Evolutionary conservation across 169 alveolate genomes (phyloP).

Genomic region (Babesia ovata): DNA sequence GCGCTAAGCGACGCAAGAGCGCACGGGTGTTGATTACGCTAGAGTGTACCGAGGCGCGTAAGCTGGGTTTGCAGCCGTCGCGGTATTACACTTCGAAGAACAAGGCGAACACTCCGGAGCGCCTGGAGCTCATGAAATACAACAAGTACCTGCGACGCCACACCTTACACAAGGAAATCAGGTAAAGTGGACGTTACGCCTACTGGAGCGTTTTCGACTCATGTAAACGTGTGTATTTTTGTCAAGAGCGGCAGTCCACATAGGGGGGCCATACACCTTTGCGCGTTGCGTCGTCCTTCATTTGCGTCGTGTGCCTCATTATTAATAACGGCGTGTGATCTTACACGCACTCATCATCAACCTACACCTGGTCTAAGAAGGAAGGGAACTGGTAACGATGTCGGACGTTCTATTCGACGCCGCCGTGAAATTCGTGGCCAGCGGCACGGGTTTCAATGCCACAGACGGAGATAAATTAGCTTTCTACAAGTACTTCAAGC

Average conservation of each 20-base stretch:
- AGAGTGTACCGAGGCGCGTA: conserved; percentile 80
- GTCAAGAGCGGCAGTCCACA: too few species aligned
- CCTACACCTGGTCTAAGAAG: not conserved
- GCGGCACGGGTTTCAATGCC: conserved; percentile 39
- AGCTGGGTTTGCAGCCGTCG: conserved; percentile 76
- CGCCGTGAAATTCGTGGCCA: conserved; percentile 56
- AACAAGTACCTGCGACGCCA: conserved; percentile 77
- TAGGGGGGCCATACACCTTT: too few species aligned
- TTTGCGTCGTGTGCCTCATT: not conserved
- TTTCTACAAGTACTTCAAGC: conserved; percentile 87
- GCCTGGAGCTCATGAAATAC: conserved; percentile 77
- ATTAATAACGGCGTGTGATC: not conserved
- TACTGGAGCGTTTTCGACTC: too few species aligned
- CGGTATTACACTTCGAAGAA: conserved; percentile 77
- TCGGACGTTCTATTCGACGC: conserved; percentile 28
- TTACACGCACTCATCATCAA: not conserved
- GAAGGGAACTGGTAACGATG: conserved; percentile 9
- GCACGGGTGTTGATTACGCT: conserved; percentile 72
- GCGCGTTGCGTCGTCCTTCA: not conserved
- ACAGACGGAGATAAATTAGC: conserved; percentile 64
- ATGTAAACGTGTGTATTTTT: too few species aligned
- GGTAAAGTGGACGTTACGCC: conserved; percentile 10
- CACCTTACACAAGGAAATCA: conserved; percentile 79
- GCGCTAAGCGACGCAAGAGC: conserved; percentile 55
- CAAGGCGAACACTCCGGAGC: conserved; percentile 78